phyloP scores from a whole-genome alignment of 2,329 filamentous ascomycete genomes.

The Nigrograna mackinnonii region DNA sequence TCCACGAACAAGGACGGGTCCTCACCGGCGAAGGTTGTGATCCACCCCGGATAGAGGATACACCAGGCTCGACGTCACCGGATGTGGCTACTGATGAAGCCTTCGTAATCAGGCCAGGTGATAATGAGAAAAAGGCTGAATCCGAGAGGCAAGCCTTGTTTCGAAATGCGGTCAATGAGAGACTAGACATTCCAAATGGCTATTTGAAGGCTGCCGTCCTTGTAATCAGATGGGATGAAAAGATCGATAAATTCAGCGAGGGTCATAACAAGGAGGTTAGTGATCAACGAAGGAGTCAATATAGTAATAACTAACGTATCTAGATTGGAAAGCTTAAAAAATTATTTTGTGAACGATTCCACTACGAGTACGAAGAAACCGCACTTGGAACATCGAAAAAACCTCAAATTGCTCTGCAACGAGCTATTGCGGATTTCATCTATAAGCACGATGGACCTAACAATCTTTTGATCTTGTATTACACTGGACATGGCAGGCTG shows the following conservation, averaged over 20 bases:
- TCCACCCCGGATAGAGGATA: too few species aligned
- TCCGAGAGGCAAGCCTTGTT: constrained; percentile 17
- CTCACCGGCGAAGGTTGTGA: not conserved
- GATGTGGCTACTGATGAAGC: too few species aligned
- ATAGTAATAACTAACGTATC: not conserved
- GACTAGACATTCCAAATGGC: constrained; percentile 19
- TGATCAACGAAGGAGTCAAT: constrained; percentile 1
- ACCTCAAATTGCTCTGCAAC: constrained; percentile 17
- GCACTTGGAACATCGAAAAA: constrained; percentile 11
- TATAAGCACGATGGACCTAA: constrained; percentile 16
- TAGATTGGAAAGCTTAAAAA: too few species aligned
- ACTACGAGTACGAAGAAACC: constrained; percentile 8
- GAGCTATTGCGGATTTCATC: constrained; percentile 18
- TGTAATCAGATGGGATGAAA: constrained; percentile 26
- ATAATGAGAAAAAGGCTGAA: constrained; percentile 9
- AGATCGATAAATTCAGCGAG: constrained; percentile 18
- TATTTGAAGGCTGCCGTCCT: constrained; percentile 30
- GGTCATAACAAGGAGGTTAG: constrained; percentile 18
- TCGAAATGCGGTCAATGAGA: constrained; percentile 15
- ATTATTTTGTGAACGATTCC: constrained; percentile 11
- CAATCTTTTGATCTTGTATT: constrained; percentile 33
- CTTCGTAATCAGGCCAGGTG: constrained; percentile 4
- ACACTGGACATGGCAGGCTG: constrained; percentile 32
- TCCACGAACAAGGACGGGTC: not conserved
- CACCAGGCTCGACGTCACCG: too few species aligned